Evolutionary conservation across 2,329 filamentous ascomycete species (phyloP).

Genomic region (Knufia fluminis): DNA sequence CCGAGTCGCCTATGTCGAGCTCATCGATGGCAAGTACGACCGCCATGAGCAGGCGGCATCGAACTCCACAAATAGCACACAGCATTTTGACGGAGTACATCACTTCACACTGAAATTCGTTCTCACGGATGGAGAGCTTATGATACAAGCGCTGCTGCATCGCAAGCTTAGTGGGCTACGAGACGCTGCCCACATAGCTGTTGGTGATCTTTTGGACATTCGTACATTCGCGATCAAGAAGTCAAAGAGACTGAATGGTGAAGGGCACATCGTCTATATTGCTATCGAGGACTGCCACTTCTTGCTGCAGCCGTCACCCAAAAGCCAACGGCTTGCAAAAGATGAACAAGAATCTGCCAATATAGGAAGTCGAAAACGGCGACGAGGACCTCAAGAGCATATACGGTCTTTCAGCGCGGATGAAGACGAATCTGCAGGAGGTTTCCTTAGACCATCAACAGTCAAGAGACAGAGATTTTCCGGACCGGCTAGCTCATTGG

Average conservation of each 20-base stretch:
- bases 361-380: background rate
- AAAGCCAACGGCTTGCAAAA: background rate
- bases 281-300: conserved; percentile 22
- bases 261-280: conserved; percentile 22
- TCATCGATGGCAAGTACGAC: conserved; percentile 11
- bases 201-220: conserved; percentile 21
- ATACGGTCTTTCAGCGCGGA: too few species aligned
- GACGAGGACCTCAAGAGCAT: background rate
- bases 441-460: background rate
- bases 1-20: conserved; percentile 23
- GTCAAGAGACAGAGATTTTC: background rate
- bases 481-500: too few species aligned
- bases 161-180: conserved; percentile 17
- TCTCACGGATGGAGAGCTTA: conserved; percentile 24
- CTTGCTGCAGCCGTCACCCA: background rate
- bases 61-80: background rate
- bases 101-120: conserved; percentile 7
- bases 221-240: conserved; percentile 21
- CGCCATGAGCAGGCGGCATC: background rate
- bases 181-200: conserved; percentile 10
- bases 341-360: background rate
- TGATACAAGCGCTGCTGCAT: conserved; percentile 25
- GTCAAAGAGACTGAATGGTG: conserved; percentile 17
- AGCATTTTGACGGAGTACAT: background rate
- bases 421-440: background rate